Evolutionary conservation across 495 filamentous ascomycete species (phyloP), one percentile per base, ranked within the genome.

Genomic region (Annulohypoxylon nitens): DNA sequence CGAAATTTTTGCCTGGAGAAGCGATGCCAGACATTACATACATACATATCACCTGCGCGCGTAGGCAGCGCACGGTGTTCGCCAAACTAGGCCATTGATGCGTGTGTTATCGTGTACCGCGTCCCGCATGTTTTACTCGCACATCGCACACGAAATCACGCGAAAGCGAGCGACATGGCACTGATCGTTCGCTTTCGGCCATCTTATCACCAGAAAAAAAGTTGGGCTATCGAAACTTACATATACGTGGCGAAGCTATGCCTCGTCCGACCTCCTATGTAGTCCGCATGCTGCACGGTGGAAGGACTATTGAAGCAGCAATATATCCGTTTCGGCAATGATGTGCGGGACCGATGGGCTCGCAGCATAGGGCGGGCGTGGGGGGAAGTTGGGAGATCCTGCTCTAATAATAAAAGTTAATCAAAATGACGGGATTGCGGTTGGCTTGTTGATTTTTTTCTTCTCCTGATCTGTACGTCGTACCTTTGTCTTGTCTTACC

Each of bases 261-360:
- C 53, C 45, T 47, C 57, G 30, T 36, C 47, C 23, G 57, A 57
- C 50, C 12, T 23, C 14, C 41, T 45, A 16, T 45, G 14, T 45
- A 16, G 7, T 45, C 60, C 30, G 45, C 7, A 43, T 36, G 57
- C 18, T 67, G 33, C 11, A 63, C 25, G n/a, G 18, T 33, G 16
- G 25, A n/a, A 20, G 50, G 45, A 61, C 20, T 61, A 71, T 65
- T 55, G 61, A 65, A 61, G 34, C 36, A 51, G 53, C 18, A 71
- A 65, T 71, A 8, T 66, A 67, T 66, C 47, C 26, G 12, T 66
- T 71, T 71, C 4, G 62, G 69, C 9, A 71, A 60, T 66, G 69
- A 71, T 71, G 47, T 36, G 62, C 62, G 48, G 33, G 37, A 23
- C 26, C 45, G 57, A 51, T 60, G 59, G 33, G 43, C 54, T 30